Evolutionary conservation across 257 asterid species (phyloP).

Genomic region (Thymus mandschuricus): DNA sequence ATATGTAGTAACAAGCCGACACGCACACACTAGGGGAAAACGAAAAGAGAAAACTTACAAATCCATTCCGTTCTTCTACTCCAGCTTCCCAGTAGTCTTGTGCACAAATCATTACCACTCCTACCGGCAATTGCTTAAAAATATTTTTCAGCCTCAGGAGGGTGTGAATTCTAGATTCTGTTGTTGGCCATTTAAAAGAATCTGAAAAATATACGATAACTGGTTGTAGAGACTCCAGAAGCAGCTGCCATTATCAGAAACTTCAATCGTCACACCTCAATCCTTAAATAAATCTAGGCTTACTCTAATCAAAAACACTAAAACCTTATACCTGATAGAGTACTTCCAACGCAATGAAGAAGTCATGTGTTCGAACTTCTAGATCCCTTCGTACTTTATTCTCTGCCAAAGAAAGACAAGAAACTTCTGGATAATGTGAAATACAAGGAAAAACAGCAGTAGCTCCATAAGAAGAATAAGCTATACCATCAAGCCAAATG

Average conservation of each 20-base stretch:
- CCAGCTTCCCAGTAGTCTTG: conserved; percentile 40
- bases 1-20: too few relatives aligned
- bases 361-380: conserved; percentile 59
- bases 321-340: conserved; percentile 31
- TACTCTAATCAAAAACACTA: not conserved
- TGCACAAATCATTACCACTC: not conserved
- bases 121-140: not conserved
- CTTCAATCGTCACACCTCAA: not conserved
- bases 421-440: too few relatives aligned
- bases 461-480: too few relatives aligned
- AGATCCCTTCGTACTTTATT: conserved; percentile 55
- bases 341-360: conserved; percentile 26
- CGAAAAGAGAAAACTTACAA: not conserved
- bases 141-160: not conserved
- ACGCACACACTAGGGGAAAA: too few relatives aligned
- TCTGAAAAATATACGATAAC: conserved; percentile 55
- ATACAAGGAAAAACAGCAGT: too few relatives aligned
- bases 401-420: conserved; percentile 29
- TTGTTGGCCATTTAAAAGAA: conserved; percentile 40
- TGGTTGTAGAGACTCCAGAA: conserved; percentile 65
- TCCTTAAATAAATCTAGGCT: not conserved
- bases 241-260: not conserved
- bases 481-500: conserved; percentile 60
- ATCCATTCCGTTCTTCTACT: not conserved
- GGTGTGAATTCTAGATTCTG: conserved; percentile 31